These are phyloP conservation scores for Beta lomatogona DNA, from an alignment of 179 eudicot genomes.

Conservation along the genomic window DNA sequence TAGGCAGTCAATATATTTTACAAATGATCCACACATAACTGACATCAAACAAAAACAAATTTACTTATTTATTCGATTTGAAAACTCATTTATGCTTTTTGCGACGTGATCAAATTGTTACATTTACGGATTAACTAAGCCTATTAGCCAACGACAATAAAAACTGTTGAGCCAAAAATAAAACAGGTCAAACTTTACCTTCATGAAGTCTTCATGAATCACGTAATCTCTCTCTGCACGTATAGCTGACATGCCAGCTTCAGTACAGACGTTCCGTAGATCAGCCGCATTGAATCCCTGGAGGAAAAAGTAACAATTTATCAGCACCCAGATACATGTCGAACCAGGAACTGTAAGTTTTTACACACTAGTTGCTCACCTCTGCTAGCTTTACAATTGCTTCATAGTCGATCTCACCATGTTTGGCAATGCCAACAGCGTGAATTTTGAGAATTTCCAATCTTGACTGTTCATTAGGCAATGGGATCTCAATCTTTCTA, in stretches of 20 bases:
- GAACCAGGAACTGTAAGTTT: not conserved
- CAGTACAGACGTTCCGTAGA: slow-evolving; percentile 86
- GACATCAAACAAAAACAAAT: not conserved
- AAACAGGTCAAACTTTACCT: slow-evolving; percentile 45
- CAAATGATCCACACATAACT: not conserved
- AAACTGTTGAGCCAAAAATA: too few species aligned
- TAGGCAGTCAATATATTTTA: not conserved
- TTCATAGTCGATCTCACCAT: slow-evolving; percentile 98
- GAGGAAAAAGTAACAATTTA: not conserved
- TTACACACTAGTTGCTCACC: slow-evolving; percentile 40
- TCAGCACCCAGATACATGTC: not conserved
- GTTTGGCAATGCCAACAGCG: slow-evolving; percentile 99
- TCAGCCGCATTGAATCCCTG: slow-evolving; percentile 96
- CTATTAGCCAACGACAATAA: too few species aligned
- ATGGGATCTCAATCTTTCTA: slow-evolving; percentile 94
- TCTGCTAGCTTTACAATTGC: slow-evolving; percentile 97
- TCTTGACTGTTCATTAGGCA: slow-evolving; percentile 98
- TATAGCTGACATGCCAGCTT: slow-evolving; percentile 93
- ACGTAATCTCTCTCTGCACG: slow-evolving; percentile 97
- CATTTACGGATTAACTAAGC: too few species aligned
- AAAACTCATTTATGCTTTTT: not conserved
- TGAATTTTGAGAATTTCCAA: slow-evolving; percentile 93
- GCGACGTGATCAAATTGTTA: too few species aligned
- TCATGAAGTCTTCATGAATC: slow-evolving; percentile 96
- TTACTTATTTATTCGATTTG: not conserved